Conservation (phyloP, 2,329 filamentous ascomycete genomes). For the Ascochyta fabae region DNA sequence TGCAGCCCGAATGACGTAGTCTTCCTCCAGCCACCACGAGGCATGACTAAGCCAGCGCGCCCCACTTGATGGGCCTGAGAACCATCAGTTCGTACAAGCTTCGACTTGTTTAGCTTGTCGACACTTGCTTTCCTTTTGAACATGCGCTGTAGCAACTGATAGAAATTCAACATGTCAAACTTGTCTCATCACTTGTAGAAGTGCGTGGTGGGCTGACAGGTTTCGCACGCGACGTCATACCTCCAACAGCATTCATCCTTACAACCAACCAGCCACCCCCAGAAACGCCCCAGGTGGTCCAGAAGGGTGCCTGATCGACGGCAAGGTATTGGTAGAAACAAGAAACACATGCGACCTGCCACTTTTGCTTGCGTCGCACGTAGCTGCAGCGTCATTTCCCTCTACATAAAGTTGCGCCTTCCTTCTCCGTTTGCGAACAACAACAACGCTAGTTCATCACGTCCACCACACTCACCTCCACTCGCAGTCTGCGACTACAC, state of each 20-base stretch:
- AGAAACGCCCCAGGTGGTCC: slow-evolving; percentile 13
- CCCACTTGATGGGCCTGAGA: too few species aligned
- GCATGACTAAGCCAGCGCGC: slow-evolving; percentile 7
- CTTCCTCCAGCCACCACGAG: slow-evolving; percentile 6
- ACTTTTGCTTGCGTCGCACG: slow-evolving; percentile 16
- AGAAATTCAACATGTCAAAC: too few species aligned
- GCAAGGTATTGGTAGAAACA: slow-evolving; percentile 11
- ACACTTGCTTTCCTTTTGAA: too few species aligned
- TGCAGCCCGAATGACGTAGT: slow-evolving; percentile 11
- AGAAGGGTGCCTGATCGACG: slow-evolving; percentile 8
- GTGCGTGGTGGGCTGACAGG: neutral
- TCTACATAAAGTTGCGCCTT: slow-evolving; percentile 16
- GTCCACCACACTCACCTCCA: neutral
- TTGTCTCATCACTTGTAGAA: neutral
- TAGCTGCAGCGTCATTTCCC: slow-evolving; percentile 31
- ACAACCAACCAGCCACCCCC: slow-evolving; percentile 27
- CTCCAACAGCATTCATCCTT: slow-evolving; percentile 20
- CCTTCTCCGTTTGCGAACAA: slow-evolving; percentile 14
- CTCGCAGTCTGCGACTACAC: neutral
- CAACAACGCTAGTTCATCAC: slow-evolving; percentile 5
- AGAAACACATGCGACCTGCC: slow-evolving; percentile 6
- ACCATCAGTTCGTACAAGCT: too few species aligned
- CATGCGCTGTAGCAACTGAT: too few species aligned
- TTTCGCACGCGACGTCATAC: slow-evolving; percentile 30
- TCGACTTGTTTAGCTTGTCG: too few species aligned